These are phyloP conservation scores for Juglanconis oblonga DNA, from an alignment of 2,329 filamentous ascomycete genomes.

Conservation along the genomic window DNA sequence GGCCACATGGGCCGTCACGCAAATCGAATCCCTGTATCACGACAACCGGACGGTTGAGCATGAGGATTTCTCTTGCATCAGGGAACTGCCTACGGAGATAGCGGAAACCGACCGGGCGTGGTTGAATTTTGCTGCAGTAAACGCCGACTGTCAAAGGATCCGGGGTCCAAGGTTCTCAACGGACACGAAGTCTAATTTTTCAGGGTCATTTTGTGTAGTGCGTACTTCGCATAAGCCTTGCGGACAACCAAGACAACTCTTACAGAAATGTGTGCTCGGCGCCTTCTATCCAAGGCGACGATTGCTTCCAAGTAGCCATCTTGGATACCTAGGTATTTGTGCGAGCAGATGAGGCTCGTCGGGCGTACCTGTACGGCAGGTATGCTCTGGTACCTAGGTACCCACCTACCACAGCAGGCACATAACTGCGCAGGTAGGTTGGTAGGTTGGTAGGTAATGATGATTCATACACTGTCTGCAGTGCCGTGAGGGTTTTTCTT, in stretches of 20 bases:
- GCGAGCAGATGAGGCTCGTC: no score
- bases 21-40: conserved; percentile 17
- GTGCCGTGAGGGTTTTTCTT: neutral
- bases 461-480: conserved; percentile 1
- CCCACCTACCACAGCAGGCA: no score
- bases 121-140: neutral
- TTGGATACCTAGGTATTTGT: no score
- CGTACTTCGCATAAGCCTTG: no score
- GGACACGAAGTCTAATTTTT: neutral
- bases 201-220: neutral
- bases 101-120: neutral
- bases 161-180: neutral
- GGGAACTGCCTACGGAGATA: neutral
- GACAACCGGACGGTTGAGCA: neutral
- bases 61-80: neutral
- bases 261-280: no score
- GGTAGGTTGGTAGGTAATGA: neutral
- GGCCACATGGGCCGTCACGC: conserved; percentile 13
- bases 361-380: no score
- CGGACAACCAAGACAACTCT: no score
- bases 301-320: no score
- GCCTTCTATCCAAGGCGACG: no score
- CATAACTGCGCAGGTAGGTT: no score
- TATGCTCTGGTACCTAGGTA: no score
- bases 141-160: neutral